A percentile compares a stretch with the other conserved stretches of the same genome.
These are phyloP conservation scores for Alopecurus myosuroides DNA, from an alignment of 176 grass and related monocot species.

Conservation along the genomic window DNA sequence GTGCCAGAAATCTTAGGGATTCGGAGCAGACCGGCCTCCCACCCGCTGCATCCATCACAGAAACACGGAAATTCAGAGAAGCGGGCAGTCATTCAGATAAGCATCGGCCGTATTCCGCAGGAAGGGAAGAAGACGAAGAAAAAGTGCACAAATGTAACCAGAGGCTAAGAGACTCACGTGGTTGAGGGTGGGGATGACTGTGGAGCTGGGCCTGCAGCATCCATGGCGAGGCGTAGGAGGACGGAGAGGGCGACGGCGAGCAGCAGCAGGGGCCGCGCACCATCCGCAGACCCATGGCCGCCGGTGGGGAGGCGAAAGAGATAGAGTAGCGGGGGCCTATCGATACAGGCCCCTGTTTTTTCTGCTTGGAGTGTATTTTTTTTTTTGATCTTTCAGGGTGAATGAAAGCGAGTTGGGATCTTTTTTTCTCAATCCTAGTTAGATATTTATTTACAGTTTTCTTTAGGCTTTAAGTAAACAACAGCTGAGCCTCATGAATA, in stretches of 20 bases:
- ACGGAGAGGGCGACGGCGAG: not conserved
- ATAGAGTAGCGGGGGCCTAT: not conserved
- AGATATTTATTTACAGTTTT: conserved; percentile 15
- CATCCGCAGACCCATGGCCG: conserved; percentile 31
- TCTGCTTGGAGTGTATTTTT: conserved; percentile 15
- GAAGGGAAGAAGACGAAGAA: not conserved
- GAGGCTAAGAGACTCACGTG: not conserved
- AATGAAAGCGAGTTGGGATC: conserved; percentile 35
- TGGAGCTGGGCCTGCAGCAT: conserved; percentile 22
- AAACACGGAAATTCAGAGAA: not conserved
- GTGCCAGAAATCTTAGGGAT: conserved; percentile 10
- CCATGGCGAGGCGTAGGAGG: conserved; percentile 13
- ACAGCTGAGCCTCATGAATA: not conserved
- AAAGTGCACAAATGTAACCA: too few relatives aligned
- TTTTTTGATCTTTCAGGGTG: conserved; percentile 20
- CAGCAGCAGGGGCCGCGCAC: conserved; percentile 18
- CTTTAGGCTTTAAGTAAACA: too few relatives aligned
- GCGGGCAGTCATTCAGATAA: too few relatives aligned
- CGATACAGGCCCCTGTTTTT: not conserved
- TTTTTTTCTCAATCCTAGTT: conserved; percentile 3
- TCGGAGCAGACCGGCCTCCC: conserved; percentile 17
- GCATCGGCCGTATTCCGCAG: not conserved
- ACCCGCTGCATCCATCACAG: conserved; percentile 21
- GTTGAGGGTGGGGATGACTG: conserved; percentile 15
- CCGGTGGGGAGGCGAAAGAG: not conserved